Base-by-base conservation (phyloP, 805 yeast genomes). In the Starmera quercuum region DNA sequence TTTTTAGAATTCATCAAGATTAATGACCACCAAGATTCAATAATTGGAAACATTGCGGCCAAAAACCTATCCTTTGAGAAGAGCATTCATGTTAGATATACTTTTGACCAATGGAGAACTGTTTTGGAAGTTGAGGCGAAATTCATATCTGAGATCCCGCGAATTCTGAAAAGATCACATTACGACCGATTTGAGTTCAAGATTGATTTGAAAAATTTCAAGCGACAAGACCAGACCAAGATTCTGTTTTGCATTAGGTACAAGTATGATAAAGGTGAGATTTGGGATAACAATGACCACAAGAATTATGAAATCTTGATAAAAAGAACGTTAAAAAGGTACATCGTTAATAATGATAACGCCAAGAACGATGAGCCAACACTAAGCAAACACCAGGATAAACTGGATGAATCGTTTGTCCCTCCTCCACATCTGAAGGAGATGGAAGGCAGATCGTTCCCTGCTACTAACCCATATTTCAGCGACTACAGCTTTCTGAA, bases 21-120 rank as follows among this genome's bases (percentile, higher is more conserved):
- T 19, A 66, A 78, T 24, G 57, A 68, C 7, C 84, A 80, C 42
- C 71, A 72, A 43, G 67, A 68, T 37, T 64, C 62, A 36, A 59
- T 88, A 12, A 53, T 73, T 32, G 97, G 96, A 2, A 78, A 77
- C 34, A 64, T 88, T 30, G 83, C 90, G 3, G 96, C 83, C 19
- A 73, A 75, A 47, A 90, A 88, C 59, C 34, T 84, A 5, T 66
- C 80, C 9, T 88, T 66, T 56, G 68, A 74, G 23, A 88, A 88
- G 56, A 51, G 58, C 19, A 81, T 90, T 14, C 69, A 74, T 12
- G 69, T 83, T 12, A 66, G 87, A 35, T 88, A 85, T 58, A 75
- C 95, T 0, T 64, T 77, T 42, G 86, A 90, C 53, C 60, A 67
- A 47, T 88, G 97, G 97, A 62, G 61, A 28, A 78, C 94, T 0